Base-by-base conservation (phyloP, 78 protist genomes). In the Tieghemostelium lacteum region DNA sequence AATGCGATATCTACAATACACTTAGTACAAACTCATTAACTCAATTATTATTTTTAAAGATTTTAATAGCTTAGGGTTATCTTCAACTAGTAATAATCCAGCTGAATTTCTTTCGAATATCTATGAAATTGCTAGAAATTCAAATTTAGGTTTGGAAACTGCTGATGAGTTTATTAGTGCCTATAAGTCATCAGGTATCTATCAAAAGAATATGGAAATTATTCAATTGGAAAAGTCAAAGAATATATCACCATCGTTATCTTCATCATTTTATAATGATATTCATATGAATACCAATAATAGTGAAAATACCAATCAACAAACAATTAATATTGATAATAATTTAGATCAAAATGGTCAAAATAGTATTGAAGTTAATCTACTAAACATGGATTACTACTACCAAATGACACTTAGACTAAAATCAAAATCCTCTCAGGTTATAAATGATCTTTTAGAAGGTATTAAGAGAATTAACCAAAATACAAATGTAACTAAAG, bases 111-210 rank as follows among this genome's bases (percentile, higher is more conserved):
- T 83, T 7, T 17, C 62, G 3, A 58, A 60, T 40, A 58, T 83
- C 45, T 83, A 83, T 45, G 67, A 83, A 31, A 2, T 69, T 7
- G 42, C 91, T 20, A 31, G 57, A 33, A 28, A 42, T 10, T 20
- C n/a, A 22, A 36, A 37, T n/a, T 37, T 31, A 63, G 42, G 55
- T 50, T 45, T 83, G 22, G 49, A 69, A 45, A n/a, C 76, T 16
- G 55, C 76, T 29, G 66, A 58, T 58, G 91, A 83, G 40, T 69
- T 69, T 62, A 39, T 83, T 28, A 49, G 24, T 12, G 91, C 91
- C 0, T 83, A 83, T 60, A 37, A 39, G 28, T n/a, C 42, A 39
- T 83, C 91, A 22, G 40, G 40, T 16, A 63, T 54, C 19, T 72
- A 54, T 34, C 1, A 7, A 14, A 45, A 72, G 1, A 72, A n/a